phyloP scores from a whole-genome alignment of 352 stramenopile species.

The Pythium angustatum region DNA sequence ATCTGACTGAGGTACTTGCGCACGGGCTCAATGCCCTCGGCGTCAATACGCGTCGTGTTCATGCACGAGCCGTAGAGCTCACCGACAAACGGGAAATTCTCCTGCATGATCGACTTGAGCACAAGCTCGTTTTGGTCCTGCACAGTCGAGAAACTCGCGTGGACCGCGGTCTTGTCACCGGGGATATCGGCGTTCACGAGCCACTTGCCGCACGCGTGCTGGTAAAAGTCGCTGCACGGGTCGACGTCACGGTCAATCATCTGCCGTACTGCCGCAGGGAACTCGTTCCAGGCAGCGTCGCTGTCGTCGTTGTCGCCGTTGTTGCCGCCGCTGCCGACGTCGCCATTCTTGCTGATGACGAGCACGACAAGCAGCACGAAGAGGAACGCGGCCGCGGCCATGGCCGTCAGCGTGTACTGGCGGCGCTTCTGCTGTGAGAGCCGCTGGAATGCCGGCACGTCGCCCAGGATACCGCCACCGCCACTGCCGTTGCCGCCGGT shows the following conservation, averaged over 20 bases:
- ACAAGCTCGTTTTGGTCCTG: slow-evolving; percentile 40
- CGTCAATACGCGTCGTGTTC: slow-evolving; percentile 44
- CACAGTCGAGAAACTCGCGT: slow-evolving; percentile 35
- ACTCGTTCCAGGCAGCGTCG: slow-evolving; percentile 23
- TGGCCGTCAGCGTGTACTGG: slow-evolving; percentile 21
- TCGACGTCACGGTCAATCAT: slow-evolving; percentile 35
- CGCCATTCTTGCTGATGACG: slow-evolving; percentile 22
- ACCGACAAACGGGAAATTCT: slow-evolving; percentile 38
- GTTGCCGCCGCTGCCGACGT: background rate
- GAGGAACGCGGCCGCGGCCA: slow-evolving; percentile 20
- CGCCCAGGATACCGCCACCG: slow-evolving; percentile 21
- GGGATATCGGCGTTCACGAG: slow-evolving; percentile 35
- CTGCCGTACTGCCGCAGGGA: slow-evolving; percentile 24
- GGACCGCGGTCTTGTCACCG: slow-evolving; percentile 27
- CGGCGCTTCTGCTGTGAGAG: slow-evolving; percentile 28
- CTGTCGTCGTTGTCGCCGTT: slow-evolving; percentile 11
- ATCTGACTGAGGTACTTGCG: slow-evolving; percentile 41
- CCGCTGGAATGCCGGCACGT: slow-evolving; percentile 24
- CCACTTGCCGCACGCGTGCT: slow-evolving; percentile 44
- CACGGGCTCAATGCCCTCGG: slow-evolving; percentile 39
- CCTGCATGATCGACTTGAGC: slow-evolving; percentile 37
- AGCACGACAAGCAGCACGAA: slow-evolving; percentile 29
- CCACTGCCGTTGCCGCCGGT: background rate
- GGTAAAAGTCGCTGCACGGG: slow-evolving; percentile 47
- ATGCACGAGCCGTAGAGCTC: slow-evolving; percentile 47